Percentiles rank a stretch among this genome's conserved stretches.
These are phyloP conservation scores for Ensete glaucum DNA, from an alignment of 176 grass and related monocot species.

Conservation along the genomic window DNA sequence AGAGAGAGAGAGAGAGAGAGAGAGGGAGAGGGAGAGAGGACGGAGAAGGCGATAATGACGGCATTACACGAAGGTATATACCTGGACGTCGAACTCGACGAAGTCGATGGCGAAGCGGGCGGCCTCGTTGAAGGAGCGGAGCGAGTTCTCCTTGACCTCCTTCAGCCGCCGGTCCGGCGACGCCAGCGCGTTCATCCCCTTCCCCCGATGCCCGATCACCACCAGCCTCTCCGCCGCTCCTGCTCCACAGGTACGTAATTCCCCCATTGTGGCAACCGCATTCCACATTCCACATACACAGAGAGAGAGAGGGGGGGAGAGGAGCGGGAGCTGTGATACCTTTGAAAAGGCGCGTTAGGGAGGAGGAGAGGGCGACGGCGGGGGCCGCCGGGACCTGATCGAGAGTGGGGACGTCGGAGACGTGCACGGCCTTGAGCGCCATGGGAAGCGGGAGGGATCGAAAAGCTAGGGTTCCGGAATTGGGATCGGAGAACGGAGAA, in stretches of 20 bases:
- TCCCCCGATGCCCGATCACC: slow-evolving; percentile 83
- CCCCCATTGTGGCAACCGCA: no score
- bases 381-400: background rate
- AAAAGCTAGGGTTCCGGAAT: background rate
- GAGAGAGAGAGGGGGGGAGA: no score
- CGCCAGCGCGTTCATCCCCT: slow-evolving; percentile 90
- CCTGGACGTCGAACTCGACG: slow-evolving; percentile 97
- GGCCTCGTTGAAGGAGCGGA: slow-evolving; percentile 80
- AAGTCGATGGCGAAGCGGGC: slow-evolving; percentile 67
- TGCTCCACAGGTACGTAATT: background rate
- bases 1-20: no score
- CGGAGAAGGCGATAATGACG: background rate
- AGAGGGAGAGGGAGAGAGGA: background rate
- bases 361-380: background rate
- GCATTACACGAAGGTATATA: background rate
- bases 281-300: no score
- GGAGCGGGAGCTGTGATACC: no score
- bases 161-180: slow-evolving; percentile 55
- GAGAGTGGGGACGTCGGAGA: background rate
- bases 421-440: slow-evolving; percentile 1
- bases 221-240: slow-evolving; percentile 24
- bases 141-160: slow-evolving; percentile 84
- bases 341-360: background rate
- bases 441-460: background rate
- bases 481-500: no score